Evolutionary conservation across 768 basidiomycete genomes (phyloP).

Genomic region (Pulveroboletus sp.): DNA sequence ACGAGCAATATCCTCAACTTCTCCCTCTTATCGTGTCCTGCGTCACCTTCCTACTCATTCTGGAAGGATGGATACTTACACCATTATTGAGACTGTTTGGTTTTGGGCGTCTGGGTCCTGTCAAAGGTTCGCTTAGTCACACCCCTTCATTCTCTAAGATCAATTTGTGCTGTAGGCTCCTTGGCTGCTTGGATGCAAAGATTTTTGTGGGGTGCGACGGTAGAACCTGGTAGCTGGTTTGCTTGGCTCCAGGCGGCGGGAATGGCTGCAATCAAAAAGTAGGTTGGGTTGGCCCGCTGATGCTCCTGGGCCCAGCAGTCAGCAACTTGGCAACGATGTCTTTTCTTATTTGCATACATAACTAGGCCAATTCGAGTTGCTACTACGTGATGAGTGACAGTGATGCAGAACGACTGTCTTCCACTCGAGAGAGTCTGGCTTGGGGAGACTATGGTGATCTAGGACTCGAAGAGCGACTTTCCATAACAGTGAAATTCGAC

Average conservation of each 20-base stretch:
- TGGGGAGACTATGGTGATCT: too few relatives aligned
- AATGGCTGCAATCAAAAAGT: slow-evolving; percentile 2
- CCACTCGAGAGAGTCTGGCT: too few relatives aligned
- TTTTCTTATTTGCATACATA: too few relatives aligned
- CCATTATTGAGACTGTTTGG: slow-evolving; percentile 12
- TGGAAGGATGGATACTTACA: slow-evolving; percentile 13
- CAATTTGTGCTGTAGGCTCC: slow-evolving; percentile 4
- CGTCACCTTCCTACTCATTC: slow-evolving; percentile 6
- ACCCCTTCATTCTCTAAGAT: neutral
- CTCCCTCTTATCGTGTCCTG: neutral
- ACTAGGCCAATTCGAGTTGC: too few relatives aligned
- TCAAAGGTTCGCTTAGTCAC: slow-evolving; percentile 4
- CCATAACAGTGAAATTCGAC: too few relatives aligned
- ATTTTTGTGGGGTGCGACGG: slow-evolving; percentile 1
- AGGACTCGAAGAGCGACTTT: too few relatives aligned
- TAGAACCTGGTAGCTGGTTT: slow-evolving; percentile 11
- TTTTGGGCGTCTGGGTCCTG: slow-evolving; percentile 14
- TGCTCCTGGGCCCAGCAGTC: too few relatives aligned
- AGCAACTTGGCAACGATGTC: too few relatives aligned
- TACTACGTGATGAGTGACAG: too few relatives aligned
- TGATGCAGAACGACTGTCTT: too few relatives aligned
- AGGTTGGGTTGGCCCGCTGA: too few relatives aligned
- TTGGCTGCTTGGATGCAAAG: slow-evolving; percentile 12
- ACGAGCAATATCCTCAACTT: slow-evolving; percentile 8
- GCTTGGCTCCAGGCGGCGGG: slow-evolving; percentile 14